Conservation (phyloP, 768 basidiomycete genomes). For the Fibroporia radiculosa region DNA sequence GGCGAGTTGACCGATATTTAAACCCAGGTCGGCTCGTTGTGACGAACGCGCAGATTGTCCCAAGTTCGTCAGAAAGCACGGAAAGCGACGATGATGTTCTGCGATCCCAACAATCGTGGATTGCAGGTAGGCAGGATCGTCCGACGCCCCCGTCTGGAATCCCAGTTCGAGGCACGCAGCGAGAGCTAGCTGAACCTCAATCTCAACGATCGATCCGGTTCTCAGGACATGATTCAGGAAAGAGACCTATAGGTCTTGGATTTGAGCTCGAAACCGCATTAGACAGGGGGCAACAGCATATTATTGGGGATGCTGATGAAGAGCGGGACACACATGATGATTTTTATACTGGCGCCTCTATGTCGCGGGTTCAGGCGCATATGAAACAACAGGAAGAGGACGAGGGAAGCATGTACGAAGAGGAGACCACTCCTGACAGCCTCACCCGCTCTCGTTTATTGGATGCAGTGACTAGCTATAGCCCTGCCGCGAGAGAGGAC, state of each 20-base stretch:
- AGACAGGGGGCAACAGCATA: background rate
- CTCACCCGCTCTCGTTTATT: background rate
- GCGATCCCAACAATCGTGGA: background rate
- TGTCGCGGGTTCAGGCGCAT: slow-evolving; percentile 4
- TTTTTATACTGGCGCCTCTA: slow-evolving; percentile 2
- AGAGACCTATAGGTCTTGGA: slow-evolving; percentile 1
- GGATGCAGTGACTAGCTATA: background rate
- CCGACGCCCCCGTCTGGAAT: background rate
- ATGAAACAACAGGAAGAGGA: slow-evolving; percentile 1
- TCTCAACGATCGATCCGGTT: background rate
- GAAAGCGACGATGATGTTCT: no score
- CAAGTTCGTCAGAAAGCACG: slow-evolving; percentile 19
- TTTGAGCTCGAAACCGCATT: background rate
- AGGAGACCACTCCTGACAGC: background rate
- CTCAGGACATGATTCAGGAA: background rate
- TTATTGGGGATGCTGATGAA: slow-evolving; percentile 6
- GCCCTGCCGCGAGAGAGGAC: background rate
- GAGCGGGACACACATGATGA: slow-evolving; percentile 15
- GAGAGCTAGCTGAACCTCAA: background rate
- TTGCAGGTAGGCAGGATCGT: background rate
- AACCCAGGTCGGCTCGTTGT: slow-evolving; percentile 14
- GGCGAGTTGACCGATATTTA: slow-evolving; percentile 10
- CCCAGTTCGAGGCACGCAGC: background rate
- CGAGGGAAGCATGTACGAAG: slow-evolving; percentile 11
- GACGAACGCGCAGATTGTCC: slow-evolving; percentile 18